Evolutionary conservation across 257 asterid species (phyloP).

Genomic region (Jasminum sambac): DNA sequence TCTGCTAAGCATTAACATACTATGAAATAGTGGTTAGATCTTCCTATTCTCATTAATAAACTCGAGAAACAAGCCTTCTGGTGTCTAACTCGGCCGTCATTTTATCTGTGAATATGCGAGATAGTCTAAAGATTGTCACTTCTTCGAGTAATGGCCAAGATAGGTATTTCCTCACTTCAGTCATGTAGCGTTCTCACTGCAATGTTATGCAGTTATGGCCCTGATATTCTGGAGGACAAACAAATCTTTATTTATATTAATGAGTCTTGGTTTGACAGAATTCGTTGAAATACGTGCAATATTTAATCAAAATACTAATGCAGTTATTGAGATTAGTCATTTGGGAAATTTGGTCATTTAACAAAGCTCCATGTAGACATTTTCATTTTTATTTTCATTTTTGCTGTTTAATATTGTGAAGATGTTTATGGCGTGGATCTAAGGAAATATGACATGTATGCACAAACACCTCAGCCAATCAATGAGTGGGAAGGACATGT

Average conservation of each 20-base stretch:
- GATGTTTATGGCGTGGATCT: neutral
- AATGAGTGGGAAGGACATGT: neutral
- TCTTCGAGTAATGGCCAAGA: neutral
- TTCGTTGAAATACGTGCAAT: neutral
- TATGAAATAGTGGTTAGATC: conserved; percentile 19
- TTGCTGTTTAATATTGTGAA: neutral
- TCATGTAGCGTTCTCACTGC: neutral
- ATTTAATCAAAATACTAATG: neutral
- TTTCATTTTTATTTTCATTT: neutral
- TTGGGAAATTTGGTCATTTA: neutral
- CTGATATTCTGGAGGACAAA: neutral
- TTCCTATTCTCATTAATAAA: neutral
- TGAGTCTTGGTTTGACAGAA: neutral
- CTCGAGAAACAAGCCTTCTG: conserved; percentile 1
- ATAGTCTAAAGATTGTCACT: neutral
- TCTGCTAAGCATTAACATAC: conserved; percentile 12
- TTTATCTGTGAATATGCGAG: neutral
- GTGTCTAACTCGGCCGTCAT: neutral
- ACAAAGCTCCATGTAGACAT: neutral
- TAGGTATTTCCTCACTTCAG: neutral
- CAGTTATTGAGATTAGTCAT: neutral
- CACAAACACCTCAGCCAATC: neutral
- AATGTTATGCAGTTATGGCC: neutral
- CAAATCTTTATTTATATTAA: neutral
- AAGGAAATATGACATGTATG: neutral